Evolutionary conservation across 257 asterid species (phyloP), one percentile per base, ranked within the genome.

Genomic region (Przewalskia tangutica): DNA sequence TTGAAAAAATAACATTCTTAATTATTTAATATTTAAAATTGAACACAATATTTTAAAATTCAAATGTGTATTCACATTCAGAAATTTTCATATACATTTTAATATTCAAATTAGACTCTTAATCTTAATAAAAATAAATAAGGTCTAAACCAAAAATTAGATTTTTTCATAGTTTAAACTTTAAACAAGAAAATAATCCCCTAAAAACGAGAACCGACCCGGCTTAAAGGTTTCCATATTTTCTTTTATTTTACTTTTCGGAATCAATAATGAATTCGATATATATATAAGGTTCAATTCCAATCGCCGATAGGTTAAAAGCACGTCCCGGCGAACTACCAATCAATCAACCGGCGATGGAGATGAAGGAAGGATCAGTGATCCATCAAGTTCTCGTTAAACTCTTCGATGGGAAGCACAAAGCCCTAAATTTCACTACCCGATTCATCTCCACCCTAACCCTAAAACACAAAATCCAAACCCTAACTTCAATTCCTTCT

Each of bases 341-440:
- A n/a, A 71, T 36, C 75, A 65, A 36, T 40, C 77, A 17, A 20
- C 59, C 42, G 59, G 13, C 79, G 18, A 73, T 73, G 79, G 79
- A 73, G 79, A 73, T 73, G 60, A 81, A 6, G 38, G 83, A 73
- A 70, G 79, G 38, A 54, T 59, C 12, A 68, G 54, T 3, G 10
- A 83, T 82, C 51, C 83, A 83, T 81, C 95, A 93, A 83, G 85
- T 91, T 8, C 84, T 91, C 48, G 89, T 94, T 58, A 94, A 92
- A 89, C 88, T 90, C 83, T 90, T 94, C 59, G 91, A 92, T 53
- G 97, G 97, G 1, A 92, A 88, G 81, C 98, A 94, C 86, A 87
- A 73, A 81, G 55, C 88, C 85, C 62, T 94, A 84, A 91, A 91
- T 89, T 90, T 93, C 84, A 20, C 82, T 7, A 78, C 85, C 56